phyloP scores from a whole-genome alignment of 208 protist species.

The Crithidia mellificae region DNA sequence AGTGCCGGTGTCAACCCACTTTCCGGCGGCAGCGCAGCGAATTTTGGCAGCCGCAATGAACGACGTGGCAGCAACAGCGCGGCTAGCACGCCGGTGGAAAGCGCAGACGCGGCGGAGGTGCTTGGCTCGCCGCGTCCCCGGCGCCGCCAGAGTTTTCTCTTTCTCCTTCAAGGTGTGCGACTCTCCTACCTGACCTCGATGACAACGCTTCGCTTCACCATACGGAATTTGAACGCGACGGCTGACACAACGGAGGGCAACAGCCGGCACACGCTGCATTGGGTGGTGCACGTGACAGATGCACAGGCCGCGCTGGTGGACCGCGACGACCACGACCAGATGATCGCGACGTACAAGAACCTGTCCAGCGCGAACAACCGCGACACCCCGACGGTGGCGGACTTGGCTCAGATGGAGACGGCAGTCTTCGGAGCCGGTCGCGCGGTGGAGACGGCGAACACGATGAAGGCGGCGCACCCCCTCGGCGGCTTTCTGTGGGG shows the following conservation, averaged over 20 bases:
- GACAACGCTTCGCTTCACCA: slow-evolving; percentile 79
- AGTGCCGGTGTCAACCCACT: not conserved
- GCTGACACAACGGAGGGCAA: slow-evolving; percentile 40
- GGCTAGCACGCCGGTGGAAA: not conserved
- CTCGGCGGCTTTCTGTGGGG: slow-evolving; percentile 86
- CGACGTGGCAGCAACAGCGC: not conserved
- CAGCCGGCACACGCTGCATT: slow-evolving; percentile 42
- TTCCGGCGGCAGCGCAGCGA: not conserved
- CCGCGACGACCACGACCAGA: slow-evolving; percentile 82
- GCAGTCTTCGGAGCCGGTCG: slow-evolving; percentile 2
- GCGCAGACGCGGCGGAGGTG: not conserved
- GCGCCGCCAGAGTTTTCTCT: slow-evolving; percentile 55
- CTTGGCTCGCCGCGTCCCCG: not conserved
- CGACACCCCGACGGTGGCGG: slow-evolving; percentile 1
- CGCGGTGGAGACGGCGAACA: slow-evolving; percentile 21
- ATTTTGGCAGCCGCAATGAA: not conserved
- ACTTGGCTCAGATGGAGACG: slow-evolving; percentile 4
- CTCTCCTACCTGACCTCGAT: slow-evolving; percentile 81
- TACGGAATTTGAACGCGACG: slow-evolving; percentile 54
- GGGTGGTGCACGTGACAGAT: slow-evolving; percentile 62
- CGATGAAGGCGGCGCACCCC: slow-evolving; percentile 40
- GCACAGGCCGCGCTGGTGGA: slow-evolving; percentile 83
- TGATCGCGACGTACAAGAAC: slow-evolving; percentile 33
- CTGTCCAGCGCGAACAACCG: not conserved
- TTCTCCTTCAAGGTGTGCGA: slow-evolving; percentile 67